Evolutionary conservation across 331 rosid genomes (phyloP), one percentile per base, ranked within the genome.

Genomic region (Stylosanthes scabra): DNA sequence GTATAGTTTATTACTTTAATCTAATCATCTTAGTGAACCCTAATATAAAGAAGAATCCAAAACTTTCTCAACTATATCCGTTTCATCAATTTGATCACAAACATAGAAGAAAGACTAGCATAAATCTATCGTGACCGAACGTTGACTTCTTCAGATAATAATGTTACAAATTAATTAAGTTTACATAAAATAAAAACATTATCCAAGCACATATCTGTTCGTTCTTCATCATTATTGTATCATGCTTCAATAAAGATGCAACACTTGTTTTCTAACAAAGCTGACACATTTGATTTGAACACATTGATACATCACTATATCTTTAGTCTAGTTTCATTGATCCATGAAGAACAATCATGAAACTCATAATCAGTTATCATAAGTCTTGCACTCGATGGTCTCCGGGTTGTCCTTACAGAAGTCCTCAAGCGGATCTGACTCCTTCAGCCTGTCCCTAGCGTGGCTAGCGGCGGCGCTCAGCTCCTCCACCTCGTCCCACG

Each of bases 401-500:
- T 91, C 99, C 4, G 96, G 96, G 77, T 95, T 91, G 68, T 95
- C 99, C 83, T 87, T 82, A 71, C 99, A 95, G 80, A 50, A 95
- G 2, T 40, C 66, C 86, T 95, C 99, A 9, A 95, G 76, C 0
- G 97, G 96, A 80, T 95, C 97, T 8, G 91, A 70, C 0, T 59
- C 80, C 74, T 87, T 91, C 78, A 76, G 16, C 84, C 28, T 81
- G 82, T 83, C 97, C 41, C 93, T 86, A 4, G 93, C 93, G 56
- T 95, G 97, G 82, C 97, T 91, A 2, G 96, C 99, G 14, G 99
- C 99, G 3, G 99, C 99, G 73, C 99, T 95, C 40, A 92, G 93
- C 82, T 95, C 99, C 92, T 95, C 99, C 80, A 95, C 99, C 78
- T 88, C 97, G 46, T 95, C 99, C 99, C 99, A 95, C 20, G 99